phyloP scores from a whole-genome alignment of 257 asterid species.

The Ocimum tenuiflorum region DNA sequence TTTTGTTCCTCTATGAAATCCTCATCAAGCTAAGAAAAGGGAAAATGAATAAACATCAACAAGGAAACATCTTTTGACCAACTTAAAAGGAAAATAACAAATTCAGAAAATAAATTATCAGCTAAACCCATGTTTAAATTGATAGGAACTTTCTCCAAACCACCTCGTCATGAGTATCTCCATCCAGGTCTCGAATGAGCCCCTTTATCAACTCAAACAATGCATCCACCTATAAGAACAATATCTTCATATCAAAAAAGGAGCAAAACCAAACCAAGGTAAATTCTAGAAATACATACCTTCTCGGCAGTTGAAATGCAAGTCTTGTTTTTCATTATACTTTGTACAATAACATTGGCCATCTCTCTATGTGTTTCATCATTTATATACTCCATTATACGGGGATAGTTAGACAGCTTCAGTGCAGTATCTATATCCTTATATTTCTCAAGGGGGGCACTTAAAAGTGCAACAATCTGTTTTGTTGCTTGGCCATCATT shows the following conservation, averaged over 20 bases:
- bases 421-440: slow-evolving; percentile 89
- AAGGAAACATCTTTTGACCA: not conserved
- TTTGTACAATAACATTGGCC: slow-evolving; percentile 86
- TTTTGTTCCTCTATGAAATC: slow-evolving; percentile 95
- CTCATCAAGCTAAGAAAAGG: slow-evolving; percentile 64
- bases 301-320: slow-evolving; percentile 79
- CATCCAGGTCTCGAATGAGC: slow-evolving; percentile 66
- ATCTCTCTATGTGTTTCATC: slow-evolving; percentile 79
- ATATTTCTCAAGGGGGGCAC: slow-evolving; percentile 92
- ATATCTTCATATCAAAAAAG: slow-evolving; percentile 24
- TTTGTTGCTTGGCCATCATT: slow-evolving; percentile 79
- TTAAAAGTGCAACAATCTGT: slow-evolving; percentile 84
- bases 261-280: slow-evolving; percentile 15
- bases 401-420: slow-evolving; percentile 86
- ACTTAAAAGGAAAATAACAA: not conserved
- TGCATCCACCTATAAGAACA: slow-evolving; percentile 69
- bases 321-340: slow-evolving; percentile 69
- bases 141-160: slow-evolving; percentile 17
- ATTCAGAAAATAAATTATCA: not conserved
- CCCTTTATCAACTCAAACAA: slow-evolving; percentile 86
- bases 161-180: slow-evolving; percentile 72
- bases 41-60: slow-evolving; percentile 2
- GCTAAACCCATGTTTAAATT: not conserved
- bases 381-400: slow-evolving; percentile 74
- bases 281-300: slow-evolving; percentile 36